Base-by-base conservation (phyloP, 495 filamentous ascomycete species). In the Aspergillus baeticus region DNA sequence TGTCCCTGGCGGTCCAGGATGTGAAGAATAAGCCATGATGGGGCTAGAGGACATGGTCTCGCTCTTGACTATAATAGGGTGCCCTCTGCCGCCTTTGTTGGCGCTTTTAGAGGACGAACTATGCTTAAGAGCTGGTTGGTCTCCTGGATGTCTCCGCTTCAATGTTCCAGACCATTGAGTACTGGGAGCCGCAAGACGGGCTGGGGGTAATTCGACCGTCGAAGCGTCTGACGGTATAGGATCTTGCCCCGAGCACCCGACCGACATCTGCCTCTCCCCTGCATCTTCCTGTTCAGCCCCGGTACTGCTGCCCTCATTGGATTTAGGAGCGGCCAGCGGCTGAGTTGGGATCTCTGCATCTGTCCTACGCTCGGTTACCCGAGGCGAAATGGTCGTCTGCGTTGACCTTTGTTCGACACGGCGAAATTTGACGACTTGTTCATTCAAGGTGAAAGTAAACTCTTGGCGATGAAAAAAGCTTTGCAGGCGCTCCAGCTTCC, bases 1-100 rank as follows among this genome's bases (percentile, higher is more conserved):
- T 51, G 87, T 91, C 29, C 68, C 66, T 56, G 60, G 39, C 37
- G 59, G 21, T 26, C 54, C 33, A 51, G 55, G 22, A 41, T 45
- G 44, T 18, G 57, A 6, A 0, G 53, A 51, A 21, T 47, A 46
- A 14, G 58, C 82, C 73, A 51, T 81, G 61, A 63, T 8, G 21
- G 67, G 67, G 35, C 68, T 70, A 37, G 72, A 70, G 22, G 69
- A 70, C 43, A 70, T 35, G 18, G 55, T 59, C 50, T 76, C 70
- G 36, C 60, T 62, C 49, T 76, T 76, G 29, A 73, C 55, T 11
- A 57, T 37, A 22, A 69, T 57, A 26, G 62, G 59, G n/a, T 51
- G 51, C n/a, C 52, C 42, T 57, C 47, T 29, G 61, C 60, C 52
- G 10, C 26, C 15, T 22, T 15, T 18, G 6, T 5, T 42, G 11